These are phyloP conservation scores for Tolypocladium endophyticum DNA, from an alignment of 2,329 filamentous ascomycete genomes.

Conservation along the genomic window DNA sequence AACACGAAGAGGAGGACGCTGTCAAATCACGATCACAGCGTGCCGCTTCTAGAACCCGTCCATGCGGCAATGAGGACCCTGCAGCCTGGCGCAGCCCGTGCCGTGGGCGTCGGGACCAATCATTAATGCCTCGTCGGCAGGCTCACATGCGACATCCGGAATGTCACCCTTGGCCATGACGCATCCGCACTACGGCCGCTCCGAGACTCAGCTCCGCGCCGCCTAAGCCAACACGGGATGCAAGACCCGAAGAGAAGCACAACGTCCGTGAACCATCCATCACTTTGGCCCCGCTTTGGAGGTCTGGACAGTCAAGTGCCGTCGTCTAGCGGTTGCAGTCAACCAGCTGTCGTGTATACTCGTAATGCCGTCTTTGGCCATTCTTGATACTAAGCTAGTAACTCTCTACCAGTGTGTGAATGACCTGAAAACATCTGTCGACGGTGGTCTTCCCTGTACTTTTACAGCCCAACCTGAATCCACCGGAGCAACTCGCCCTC, in stretches of 20 bases:
- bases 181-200: no score
- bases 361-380: background rate
- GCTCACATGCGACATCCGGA: background rate
- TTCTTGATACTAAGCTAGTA: background rate
- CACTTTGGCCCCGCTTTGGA: no score
- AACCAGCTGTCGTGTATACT: background rate
- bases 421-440: background rate
- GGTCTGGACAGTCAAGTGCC: background rate
- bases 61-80: no score
- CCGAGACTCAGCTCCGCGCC: background rate
- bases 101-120: no score
- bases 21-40: background rate
- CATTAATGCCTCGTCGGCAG: no score
- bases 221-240: background rate
- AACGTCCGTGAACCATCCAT: no score
- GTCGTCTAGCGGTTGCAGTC: no score
- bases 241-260: no score
- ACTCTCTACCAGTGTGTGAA: no score
- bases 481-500: background rate
- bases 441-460: background rate
- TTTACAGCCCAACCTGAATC: background rate
- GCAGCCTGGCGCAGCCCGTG: no score
- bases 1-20: background rate
- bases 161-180: background rate
- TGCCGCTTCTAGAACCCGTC: no score